These are phyloP conservation scores for Akanthomyces muscarius DNA, from an alignment of 2,329 filamentous ascomycete genomes.

Conservation along the genomic window DNA sequence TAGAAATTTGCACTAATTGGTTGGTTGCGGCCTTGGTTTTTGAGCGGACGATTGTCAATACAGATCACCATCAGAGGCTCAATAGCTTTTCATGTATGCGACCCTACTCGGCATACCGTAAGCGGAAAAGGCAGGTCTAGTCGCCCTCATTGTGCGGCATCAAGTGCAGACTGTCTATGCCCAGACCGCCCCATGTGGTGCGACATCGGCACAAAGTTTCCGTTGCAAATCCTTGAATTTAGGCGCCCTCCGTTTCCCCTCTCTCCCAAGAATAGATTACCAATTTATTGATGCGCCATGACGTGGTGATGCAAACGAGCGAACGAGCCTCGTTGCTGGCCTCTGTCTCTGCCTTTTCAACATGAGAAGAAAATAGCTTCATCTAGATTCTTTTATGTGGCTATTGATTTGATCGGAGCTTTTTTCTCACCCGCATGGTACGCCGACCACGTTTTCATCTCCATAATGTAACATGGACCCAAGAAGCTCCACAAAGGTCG, in stretches of 20 bases:
- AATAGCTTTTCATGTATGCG: neutral
- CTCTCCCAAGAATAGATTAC: neutral
- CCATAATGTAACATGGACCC: conserved; percentile 2
- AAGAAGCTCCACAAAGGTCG: neutral
- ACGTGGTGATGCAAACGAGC: neutral
- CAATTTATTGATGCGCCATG: neutral
- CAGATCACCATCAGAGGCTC: neutral
- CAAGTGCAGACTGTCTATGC: neutral
- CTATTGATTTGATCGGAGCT: neutral
- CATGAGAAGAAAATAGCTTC: neutral
- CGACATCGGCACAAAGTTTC: neutral
- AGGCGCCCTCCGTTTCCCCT: too few species aligned
- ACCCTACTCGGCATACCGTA: neutral
- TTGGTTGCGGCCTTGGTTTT: neutral
- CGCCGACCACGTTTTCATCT: neutral
- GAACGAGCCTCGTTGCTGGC: neutral
- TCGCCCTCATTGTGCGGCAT: neutral
- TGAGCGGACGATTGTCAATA: neutral
- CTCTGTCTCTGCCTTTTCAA: neutral
- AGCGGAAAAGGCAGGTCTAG: neutral
- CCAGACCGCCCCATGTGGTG: neutral
- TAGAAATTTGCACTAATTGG: too few species aligned
- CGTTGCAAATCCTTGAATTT: neutral
- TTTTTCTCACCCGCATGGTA: neutral
- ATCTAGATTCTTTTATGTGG: neutral